Conservation (phyloP, 1,284 basidiomycete species). For the Cryptococcus deneoformans region DNA sequence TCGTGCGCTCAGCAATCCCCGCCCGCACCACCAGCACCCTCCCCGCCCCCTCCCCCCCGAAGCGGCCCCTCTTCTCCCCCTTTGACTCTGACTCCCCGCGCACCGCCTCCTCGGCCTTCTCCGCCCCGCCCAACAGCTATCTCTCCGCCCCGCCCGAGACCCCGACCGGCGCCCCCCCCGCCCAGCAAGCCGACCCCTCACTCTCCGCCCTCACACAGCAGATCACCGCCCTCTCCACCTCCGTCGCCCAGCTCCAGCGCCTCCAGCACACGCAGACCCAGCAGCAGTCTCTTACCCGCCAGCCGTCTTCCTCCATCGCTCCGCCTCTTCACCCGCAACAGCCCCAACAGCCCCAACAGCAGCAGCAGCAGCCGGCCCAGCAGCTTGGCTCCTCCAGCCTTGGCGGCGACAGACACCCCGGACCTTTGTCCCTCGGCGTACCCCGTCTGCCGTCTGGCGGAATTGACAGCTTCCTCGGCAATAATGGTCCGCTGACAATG, state of each 20-base stretch:
- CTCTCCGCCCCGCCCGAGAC: slow-evolving; percentile 7
- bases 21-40: neutral
- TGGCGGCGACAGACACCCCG: slow-evolving; percentile 3
- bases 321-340: neutral
- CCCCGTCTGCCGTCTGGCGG: slow-evolving; percentile 7
- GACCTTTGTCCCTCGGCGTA: slow-evolving; percentile 9
- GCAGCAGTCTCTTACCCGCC: slow-evolving; percentile 5
- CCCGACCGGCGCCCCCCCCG: neutral
- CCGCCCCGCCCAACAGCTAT: slow-evolving; percentile 3
- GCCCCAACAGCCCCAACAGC: neutral
- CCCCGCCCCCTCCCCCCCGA: neutral
- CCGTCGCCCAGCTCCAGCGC: slow-evolving; percentile 68
- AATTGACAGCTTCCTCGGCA: slow-evolving; percentile 7
- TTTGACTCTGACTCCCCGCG: slow-evolving; percentile 12
- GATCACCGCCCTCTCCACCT: slow-evolving; percentile 74
- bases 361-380: neutral
- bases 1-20: slow-evolving; percentile 21
- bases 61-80: slow-evolving; percentile 7
- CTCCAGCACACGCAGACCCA: slow-evolving; percentile 29
- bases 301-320: slow-evolving; percentile 9
- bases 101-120: neutral
- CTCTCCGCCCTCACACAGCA: slow-evolving; percentile 72
- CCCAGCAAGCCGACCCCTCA: neutral
- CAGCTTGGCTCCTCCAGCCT: slow-evolving; percentile 2
- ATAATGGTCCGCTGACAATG: slow-evolving; percentile 12